Conservation (phyloP, 495 filamentous ascomycete genomes). For the Penicillium diatomitis region DNA sequence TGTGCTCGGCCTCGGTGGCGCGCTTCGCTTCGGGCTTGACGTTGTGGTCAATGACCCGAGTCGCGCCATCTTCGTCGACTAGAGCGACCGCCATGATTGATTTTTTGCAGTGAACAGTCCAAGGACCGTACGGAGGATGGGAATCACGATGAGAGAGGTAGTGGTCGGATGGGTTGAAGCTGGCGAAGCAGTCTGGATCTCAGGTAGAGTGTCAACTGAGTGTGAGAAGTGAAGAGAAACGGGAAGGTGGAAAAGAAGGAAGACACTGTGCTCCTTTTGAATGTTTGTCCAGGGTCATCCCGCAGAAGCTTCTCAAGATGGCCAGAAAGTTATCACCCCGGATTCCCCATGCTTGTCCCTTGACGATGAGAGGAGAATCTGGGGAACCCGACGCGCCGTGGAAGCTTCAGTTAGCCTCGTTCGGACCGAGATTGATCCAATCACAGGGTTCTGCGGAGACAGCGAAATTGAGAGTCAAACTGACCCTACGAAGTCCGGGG, state of each 20-base stretch:
- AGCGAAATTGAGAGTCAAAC: no score
- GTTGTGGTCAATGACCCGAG: neutral
- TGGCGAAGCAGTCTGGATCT: no score
- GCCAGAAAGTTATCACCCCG: neutral
- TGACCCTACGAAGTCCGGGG: no score
- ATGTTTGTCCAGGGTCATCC: neutral
- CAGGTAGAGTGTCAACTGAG: no score
- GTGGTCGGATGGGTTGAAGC: no score
- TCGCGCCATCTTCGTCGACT: neutral
- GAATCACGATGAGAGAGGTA: no score
- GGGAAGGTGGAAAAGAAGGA: no score
- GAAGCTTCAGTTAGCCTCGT: neutral
- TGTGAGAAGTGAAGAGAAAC: no score
- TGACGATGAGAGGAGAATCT: neutral
- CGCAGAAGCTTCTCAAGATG: neutral
- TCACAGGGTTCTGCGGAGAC: neutral
- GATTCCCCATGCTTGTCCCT: neutral
- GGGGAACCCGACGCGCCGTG: neutral
- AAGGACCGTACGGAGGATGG: no score
- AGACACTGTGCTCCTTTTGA: no score
- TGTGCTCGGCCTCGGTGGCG: neutral
- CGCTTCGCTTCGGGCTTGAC: neutral
- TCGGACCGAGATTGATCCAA: conserved; percentile 3
- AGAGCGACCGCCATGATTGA: neutral
- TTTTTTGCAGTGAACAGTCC: neutral